Base-by-base conservation (phyloP, 441 rosid species). In the Aleurites moluccanus region DNA sequence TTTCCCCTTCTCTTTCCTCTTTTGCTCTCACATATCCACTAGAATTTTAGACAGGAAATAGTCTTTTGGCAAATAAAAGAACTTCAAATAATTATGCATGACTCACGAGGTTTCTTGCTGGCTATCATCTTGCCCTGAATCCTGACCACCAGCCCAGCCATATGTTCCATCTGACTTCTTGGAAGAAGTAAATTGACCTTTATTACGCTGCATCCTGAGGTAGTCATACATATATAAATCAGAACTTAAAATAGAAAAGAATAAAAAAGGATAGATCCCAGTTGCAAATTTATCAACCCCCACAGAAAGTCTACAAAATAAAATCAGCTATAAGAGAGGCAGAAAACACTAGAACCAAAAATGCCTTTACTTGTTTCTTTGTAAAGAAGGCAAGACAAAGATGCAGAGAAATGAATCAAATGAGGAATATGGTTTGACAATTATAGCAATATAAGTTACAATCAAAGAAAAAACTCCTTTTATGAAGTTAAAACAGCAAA, bases 131-230 rank as follows among this genome's bases (percentile, higher is more conserved):
- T 78, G 94, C 61, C 90, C 89, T 33, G 91, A 88, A 66, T 91
- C 96, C 79, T 86, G 92, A 69, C 80, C 81, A 27, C 88, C 77
- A 75, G 86, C 85, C 80, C 93, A 90, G 72, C 82, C 85, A 75
- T 77, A 78, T 64, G 83, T 61, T 68, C 95, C 94, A 65, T 95
- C 95, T 57, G 90, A 72, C 86, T 86, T 89, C 86, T 93, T 93
- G 71, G 92, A 75, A 75, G 98, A 95, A 35, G 95, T 88, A 81
- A 95, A 95, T 20, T 95, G 99, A 82, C 98, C 99, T 81, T 95
- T 95, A 64, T 89, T 93, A 16, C 99, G 91, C 79, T 92, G 91
- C 99, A 95, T 95, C 83, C 99, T 95, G 96, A 68, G 72, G 70
- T 38, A 67, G 67, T 59, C 69, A 66, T 0, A 28, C 33, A 61